Evolutionary conservation across 2,329 filamentous ascomycete species (phyloP), one percentile per base, ranked within the genome.

Genomic region (Chaetomium sp.): DNA sequence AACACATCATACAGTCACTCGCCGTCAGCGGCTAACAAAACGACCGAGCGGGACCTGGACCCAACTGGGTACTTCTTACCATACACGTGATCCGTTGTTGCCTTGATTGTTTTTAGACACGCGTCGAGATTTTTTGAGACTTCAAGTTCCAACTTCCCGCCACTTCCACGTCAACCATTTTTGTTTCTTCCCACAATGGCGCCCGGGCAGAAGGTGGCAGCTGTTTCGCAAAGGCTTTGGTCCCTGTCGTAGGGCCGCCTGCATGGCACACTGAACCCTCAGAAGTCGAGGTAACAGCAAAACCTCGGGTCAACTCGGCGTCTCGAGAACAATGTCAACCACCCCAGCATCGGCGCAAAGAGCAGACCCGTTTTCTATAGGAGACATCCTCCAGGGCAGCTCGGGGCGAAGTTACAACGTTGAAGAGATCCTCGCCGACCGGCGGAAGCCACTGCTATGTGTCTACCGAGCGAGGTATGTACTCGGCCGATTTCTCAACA

Each of bases 391-490:
- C 4, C 16, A 21, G 2, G 60, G 60, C 4, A 21, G 38, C 13
- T 62, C 60, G 1, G 47, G 47, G 19, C 29, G 47, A 4, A 9
- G 23, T 3, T 63, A 63, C 55, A 31, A 13, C 5, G 27, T 63
- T 8, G 6, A 58, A 25, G n/a, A 63, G n/a, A 7, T 63, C 21
- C 49, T 63, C 1, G 31, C 47, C 2, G 47, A 53, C 21, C 53
- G 60, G 3, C 54, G 33, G 31, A 16, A 53, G 1, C 60, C 45
- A 1, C 25, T 63, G 13, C 42, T 63, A 33, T 59, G 63, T 62
- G 25, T 67, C 19, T 65, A 67, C 55, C 47, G 49, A 16, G 59
- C 66, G 27, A 61, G 63, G 66, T 64, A 8, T 33, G 29, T 63
- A n/a, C 31, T 42, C 16, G 16, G 5, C 5, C 16, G 5, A 35